A percentile compares a stretch with the other conserved stretches of the same genome.
phyloP scores from a whole-genome alignment of 2,329 filamentous ascomycete species.

The Trichothecium sympodiale region DNA sequence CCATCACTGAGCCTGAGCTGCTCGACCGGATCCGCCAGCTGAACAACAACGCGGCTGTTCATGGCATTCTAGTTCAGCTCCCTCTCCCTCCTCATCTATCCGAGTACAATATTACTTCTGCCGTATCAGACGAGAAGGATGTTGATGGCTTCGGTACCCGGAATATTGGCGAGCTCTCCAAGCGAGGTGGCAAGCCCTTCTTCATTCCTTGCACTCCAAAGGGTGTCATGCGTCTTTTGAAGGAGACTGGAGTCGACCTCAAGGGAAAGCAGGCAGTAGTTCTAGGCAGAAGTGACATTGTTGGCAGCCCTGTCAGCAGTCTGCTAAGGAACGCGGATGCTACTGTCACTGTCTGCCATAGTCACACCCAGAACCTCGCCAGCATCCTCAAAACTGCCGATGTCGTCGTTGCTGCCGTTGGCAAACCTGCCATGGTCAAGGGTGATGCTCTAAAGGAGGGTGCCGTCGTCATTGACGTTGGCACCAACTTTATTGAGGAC shows the following conservation, averaged over 20 bases:
- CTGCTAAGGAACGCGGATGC: slow-evolving; percentile 91
- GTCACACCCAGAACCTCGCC: slow-evolving; percentile 64
- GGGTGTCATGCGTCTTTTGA: slow-evolving; percentile 86
- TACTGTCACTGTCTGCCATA: slow-evolving; percentile 94
- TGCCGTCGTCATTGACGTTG: slow-evolving; percentile 93
- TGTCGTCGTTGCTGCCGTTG: slow-evolving; percentile 85
- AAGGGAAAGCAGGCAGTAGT: slow-evolving; percentile 91
- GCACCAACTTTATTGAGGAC: slow-evolving; percentile 91
- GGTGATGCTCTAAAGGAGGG: slow-evolving; percentile 93
- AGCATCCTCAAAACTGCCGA: slow-evolving; percentile 74
- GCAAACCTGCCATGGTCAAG: slow-evolving; percentile 76
- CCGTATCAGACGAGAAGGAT: slow-evolving; percentile 88
- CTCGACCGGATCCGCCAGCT: slow-evolving; percentile 68
- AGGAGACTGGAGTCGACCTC: slow-evolving; percentile 73
- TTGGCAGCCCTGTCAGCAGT: slow-evolving; percentile 93
- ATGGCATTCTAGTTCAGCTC: slow-evolving; percentile 89
- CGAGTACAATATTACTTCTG: slow-evolving; percentile 81
- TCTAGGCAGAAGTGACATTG: slow-evolving; percentile 89
- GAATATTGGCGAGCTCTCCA: slow-evolving; percentile 95
- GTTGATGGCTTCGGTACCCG: slow-evolving; percentile 90
- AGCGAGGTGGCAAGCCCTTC: slow-evolving; percentile 78
- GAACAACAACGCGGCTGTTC: slow-evolving; percentile 78
- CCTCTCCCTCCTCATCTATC: slow-evolving; percentile 83
- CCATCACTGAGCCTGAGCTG: slow-evolving; percentile 74
- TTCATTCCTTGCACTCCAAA: slow-evolving; percentile 96